Evolutionary conservation across 1,284 basidiomycete species (phyloP), one percentile per base, ranked within the genome.

Genomic region (Leccinum colubrinum): DNA sequence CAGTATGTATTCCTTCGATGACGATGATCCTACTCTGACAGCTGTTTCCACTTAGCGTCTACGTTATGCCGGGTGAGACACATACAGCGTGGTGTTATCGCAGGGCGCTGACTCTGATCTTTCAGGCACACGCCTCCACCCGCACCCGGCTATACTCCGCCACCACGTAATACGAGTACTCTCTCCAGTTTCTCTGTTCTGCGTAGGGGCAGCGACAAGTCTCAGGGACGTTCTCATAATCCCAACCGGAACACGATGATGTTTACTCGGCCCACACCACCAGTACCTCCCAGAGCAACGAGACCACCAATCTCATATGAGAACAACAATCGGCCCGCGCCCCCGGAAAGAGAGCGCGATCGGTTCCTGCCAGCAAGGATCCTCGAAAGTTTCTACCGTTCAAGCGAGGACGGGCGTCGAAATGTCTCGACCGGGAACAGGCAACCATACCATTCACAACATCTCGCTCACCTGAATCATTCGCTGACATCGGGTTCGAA

Each of bases 131-230:
- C 71, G 1, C 69, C 71, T 27, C 68, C 68, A 37, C 68, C 71
- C n/a, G 70, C 68, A 37, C 68, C 69, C n/a, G 70, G 69, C 43
- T 71, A 71, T 25, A 62, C 68, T 6, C 70, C 70, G 9, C 64
- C 68, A 1, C 63, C 62, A 48, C 70, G 62, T n/a, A 67, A 60
- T 51, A 59, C 63, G n/a, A 62, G 11, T 33, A 46, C 67, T 39
- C 67, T 67, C 37, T 63, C 71, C 5, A 35, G 61, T 5, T 63
- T 69, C 30, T 59, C 66, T 12, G 61, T 60, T 48, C 20, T 70
- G 51, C 68, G 70, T 11, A 59, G 69, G 43, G 58, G 60, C 6
- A 64, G 62, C 17, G 57, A 62, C 15, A 63, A 73, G 1, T 2
- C 64, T 11, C 56, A 56, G 25, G 54, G 53, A 9, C 69, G 60